Evolutionary conservation across 257 asterid genomes (phyloP), one percentile per base, ranked within the genome.

Genomic region (Lavandula angustifolia): DNA sequence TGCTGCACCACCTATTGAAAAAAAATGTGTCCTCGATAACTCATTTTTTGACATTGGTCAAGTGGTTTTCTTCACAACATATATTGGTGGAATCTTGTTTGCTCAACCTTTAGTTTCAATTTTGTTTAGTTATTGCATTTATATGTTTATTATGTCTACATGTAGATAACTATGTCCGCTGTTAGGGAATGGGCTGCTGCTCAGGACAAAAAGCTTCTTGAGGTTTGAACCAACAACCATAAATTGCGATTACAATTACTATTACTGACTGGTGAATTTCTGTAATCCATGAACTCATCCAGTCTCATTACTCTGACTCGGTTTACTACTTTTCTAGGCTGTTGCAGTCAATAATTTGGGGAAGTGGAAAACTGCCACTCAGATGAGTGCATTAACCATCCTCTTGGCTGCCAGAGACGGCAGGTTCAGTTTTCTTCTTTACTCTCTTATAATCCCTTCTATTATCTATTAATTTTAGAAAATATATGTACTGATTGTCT

Each of bases 171-270:
- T 34, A 89, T 89, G 96, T 89, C 96, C 4, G 96, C 95, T 8
- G 95, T 89, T 55, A 84, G 96, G 80, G 96, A 89, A 79, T 89
- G 96, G 96, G 96, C 96, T 51, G 89, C 94, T 66, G 88, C 94
- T 69, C 95, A 81, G 76, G 94, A 85, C 74, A 79, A 78, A 73
- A 87, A 83, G 80, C 91, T 89, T 73, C 85, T 85, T 11, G 96
- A 87, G 90, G 95, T 89, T 67, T 66, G 73, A 40, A 38, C 38
- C 65, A 54, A 18, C 42, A 18, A 6, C 49, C 59, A 31, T 69
- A 61, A 27, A 44, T 67, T 62, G 4, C n/a, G 13, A 72, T 62
- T 46, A 38, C 55, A 33, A 33, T 65, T 41, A 42, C 11, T 55
- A 9, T 49, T 32, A 6, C 58, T 41, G 3, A 63, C 13, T 5